A percentile compares a stretch with the other conserved stretches of the same genome.
Evolutionary conservation across 148 eudicot genomes (phyloP).

Genomic region (Salicornia ramosissima): DNA sequence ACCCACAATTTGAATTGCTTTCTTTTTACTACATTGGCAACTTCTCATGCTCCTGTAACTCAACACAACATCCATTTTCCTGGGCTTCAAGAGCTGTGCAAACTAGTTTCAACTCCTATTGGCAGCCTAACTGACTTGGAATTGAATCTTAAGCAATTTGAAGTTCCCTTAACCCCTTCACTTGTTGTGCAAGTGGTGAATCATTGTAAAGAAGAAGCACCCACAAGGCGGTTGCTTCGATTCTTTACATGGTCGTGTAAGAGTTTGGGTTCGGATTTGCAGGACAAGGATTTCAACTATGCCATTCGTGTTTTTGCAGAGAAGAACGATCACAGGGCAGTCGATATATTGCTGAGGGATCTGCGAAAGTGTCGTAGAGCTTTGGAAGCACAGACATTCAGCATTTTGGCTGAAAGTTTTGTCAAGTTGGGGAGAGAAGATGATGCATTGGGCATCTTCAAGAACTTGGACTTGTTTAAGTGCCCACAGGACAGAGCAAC

Average conservation of each 20-base stretch:
- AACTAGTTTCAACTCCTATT: slow-evolving; percentile 38
- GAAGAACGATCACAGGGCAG: slow-evolving; percentile 48
- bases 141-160: slow-evolving; percentile 32
- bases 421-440: slow-evolving; percentile 53
- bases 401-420: slow-evolving; percentile 39
- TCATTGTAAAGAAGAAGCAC: slow-evolving; percentile 45
- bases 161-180: slow-evolving; percentile 33
- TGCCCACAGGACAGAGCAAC: slow-evolving; percentile 46
- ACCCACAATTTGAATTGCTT: slow-evolving; percentile 24
- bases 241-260: slow-evolving; percentile 59
- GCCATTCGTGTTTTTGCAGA: slow-evolving; percentile 49
- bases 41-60: too few species aligned
- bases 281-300: slow-evolving; percentile 40
- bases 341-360: slow-evolving; percentile 45
- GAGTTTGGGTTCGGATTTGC: slow-evolving; percentile 32
- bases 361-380: slow-evolving; percentile 43
- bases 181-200: slow-evolving; percentile 45
- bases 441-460: slow-evolving; percentile 62
- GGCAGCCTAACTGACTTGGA: slow-evolving; percentile 56
- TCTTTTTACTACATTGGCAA: slow-evolving; percentile 22
- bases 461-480: slow-evolving; percentile 46
- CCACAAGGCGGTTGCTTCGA: slow-evolving; percentile 46
- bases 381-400: slow-evolving; percentile 46
- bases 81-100: slow-evolving; percentile 35
- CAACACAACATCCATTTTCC: slow-evolving; percentile 11